Evolutionary conservation across 2,329 filamentous ascomycete species (phyloP).

Genomic region (Colletotrichum graminicola): DNA sequence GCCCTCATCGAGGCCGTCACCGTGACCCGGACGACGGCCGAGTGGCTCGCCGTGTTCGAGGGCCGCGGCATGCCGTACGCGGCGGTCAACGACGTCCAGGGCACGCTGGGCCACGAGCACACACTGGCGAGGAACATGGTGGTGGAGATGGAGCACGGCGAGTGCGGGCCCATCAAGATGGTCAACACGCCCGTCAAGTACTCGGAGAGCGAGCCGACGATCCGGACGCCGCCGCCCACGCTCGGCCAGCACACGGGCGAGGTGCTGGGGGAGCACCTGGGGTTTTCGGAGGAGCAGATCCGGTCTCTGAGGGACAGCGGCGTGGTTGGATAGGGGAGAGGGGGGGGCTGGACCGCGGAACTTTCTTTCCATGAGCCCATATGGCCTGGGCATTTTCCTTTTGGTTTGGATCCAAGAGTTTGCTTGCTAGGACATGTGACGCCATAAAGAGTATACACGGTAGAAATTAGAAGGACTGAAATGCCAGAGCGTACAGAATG

Average conservation of each 20-base stretch:
- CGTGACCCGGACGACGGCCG: constrained; percentile 80
- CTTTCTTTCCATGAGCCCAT: neutral
- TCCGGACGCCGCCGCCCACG: constrained; percentile 83
- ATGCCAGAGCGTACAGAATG: neutral
- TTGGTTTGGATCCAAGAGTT: no score
- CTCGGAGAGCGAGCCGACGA: constrained; percentile 81
- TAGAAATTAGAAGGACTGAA: neutral
- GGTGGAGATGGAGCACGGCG: constrained; percentile 83
- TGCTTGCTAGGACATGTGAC: neutral
- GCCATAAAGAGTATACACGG: neutral
- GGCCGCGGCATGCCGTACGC: constrained; percentile 93
- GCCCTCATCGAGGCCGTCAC: constrained; percentile 82
- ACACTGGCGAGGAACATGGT: constrained; percentile 91
- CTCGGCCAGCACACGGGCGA: constrained; percentile 90
- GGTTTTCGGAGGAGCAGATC: constrained; percentile 71
- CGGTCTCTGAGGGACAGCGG: constrained; percentile 72
- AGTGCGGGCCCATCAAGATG: constrained; percentile 87
- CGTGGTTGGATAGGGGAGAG: constrained; percentile 65
- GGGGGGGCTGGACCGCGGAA: no score
- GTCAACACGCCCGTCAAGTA: constrained; percentile 97
- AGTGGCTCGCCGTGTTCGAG: constrained; percentile 90
- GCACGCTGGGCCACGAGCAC: constrained; percentile 86
- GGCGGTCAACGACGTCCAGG: constrained; percentile 92
- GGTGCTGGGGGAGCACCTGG: constrained; percentile 74
- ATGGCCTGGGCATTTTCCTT: neutral